Conservation (phyloP, 139 green algal species). For the Haematococcus lacustris region DNA sequence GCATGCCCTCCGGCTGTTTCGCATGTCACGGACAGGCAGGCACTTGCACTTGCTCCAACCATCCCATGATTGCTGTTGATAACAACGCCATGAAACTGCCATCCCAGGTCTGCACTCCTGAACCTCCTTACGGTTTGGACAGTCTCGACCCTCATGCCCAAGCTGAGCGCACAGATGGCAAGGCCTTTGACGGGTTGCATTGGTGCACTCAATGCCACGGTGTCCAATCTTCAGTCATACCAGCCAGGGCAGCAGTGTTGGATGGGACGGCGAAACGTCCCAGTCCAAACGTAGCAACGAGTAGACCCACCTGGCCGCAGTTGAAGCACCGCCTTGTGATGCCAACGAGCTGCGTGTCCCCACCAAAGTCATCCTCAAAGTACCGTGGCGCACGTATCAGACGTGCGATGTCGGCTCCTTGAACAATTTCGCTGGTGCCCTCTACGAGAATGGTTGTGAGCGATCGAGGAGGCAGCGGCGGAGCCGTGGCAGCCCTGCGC, state of each 20-base stretch:
- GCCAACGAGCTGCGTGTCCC: too few species aligned
- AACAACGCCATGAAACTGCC: neutral
- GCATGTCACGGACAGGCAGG: neutral
- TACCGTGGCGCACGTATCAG: too few species aligned
- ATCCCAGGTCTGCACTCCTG: neutral
- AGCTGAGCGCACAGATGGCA: slow-evolving; percentile 69
- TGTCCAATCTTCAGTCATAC: slow-evolving; percentile 13
- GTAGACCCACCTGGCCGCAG: too few species aligned
- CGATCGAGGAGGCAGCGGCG: too few species aligned
- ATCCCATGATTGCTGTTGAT: neutral
- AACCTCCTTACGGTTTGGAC: slow-evolving; percentile 46
- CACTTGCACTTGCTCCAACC: neutral
- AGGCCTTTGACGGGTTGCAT: slow-evolving; percentile 24
- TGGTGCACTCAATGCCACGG: slow-evolving; percentile 23
- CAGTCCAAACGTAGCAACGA: neutral
- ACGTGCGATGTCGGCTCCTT: too few species aligned
- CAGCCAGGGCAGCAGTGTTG: neutral
- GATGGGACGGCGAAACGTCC: neutral
- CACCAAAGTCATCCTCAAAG: too few species aligned
- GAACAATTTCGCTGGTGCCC: too few species aligned
- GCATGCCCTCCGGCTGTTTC: neutral
- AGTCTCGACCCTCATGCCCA: slow-evolving; percentile 43
- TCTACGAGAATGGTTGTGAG: too few species aligned
- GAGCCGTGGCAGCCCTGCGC: too few species aligned
- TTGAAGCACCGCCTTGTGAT: too few species aligned